Conservation (phyloP, 768 basidiomycete species). For the Psilocybe cyanescens region DNA sequence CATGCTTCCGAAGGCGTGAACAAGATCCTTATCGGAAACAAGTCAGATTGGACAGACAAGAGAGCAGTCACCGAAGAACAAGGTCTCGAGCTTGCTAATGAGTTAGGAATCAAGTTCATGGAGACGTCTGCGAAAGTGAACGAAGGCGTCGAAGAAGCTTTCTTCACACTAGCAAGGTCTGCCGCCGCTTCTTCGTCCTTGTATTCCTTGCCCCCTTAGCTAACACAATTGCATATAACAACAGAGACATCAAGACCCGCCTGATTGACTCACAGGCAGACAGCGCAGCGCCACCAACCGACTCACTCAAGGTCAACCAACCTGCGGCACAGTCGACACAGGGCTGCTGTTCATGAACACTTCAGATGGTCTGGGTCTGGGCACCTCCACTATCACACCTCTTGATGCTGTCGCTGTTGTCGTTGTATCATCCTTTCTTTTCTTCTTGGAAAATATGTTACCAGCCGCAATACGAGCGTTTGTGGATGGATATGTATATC, state of each 20-base stretch:
- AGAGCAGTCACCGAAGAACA: conserved; percentile 89
- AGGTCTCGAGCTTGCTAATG: conserved; percentile 89
- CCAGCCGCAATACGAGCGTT: conserved; percentile 12
- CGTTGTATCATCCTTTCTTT: conserved; percentile 15
- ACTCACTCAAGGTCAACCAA: conserved; percentile 70
- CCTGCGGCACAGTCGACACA: conserved; percentile 46
- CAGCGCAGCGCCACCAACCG: conserved; percentile 47
- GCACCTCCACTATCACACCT: conserved; percentile 6
- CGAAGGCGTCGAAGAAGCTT: conserved; percentile 97
- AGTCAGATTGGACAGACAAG: conserved; percentile 98
- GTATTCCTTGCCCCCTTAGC: conserved; percentile 1
- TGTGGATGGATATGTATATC: conserved; percentile 9
- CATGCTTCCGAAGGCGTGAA: conserved; percentile 99
- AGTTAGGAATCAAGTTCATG: conserved; percentile 95
- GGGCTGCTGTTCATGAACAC: conserved; percentile 56
- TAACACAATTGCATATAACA: background rate
- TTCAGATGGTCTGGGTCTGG: background rate
- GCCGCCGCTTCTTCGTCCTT: background rate
- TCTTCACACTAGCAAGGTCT: conserved; percentile 94
- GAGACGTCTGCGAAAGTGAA: conserved; percentile 98
- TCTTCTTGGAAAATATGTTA: conserved; percentile 13
- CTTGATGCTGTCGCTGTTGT: conserved; percentile 7
- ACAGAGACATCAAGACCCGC: conserved; percentile 95
- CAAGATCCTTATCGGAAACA: conserved; percentile 99
- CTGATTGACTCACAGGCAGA: conserved; percentile 94